Percentiles rank a stretch among this genome's conserved stretches.
These are phyloP conservation scores for Xylariaceae sp. DNA, from an alignment of 2,329 filamentous ascomycete genomes.

Conservation along the genomic window DNA sequence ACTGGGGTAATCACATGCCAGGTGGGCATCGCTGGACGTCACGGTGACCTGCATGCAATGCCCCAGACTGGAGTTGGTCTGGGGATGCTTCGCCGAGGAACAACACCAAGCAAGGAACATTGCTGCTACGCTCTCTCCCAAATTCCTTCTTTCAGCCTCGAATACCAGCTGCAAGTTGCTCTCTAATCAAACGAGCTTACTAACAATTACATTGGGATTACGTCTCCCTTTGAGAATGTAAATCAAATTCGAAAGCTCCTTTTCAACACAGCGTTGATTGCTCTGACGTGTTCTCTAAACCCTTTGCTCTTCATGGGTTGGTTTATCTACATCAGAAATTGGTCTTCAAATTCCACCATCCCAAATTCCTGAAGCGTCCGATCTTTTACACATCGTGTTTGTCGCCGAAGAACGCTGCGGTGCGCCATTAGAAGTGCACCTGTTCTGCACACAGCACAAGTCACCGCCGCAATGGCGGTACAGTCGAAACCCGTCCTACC, in stretches of 20 bases:
- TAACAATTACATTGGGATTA: no score
- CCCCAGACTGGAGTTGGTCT: slow-evolving; percentile 8
- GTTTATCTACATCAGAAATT: slow-evolving; percentile 9
- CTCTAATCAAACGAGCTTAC: no score
- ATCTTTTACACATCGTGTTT: no score
- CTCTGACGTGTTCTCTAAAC: no score
- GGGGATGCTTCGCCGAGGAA: slow-evolving; percentile 25
- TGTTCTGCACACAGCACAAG: no score
- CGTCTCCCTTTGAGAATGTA: no score
- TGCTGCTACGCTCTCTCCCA: slow-evolving; percentile 2
- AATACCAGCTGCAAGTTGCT: no score
- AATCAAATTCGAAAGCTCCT: no score
- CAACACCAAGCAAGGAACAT: not conserved
- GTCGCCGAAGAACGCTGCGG: no score
- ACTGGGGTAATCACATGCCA: slow-evolving; percentile 26
- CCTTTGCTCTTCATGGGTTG: not conserved
- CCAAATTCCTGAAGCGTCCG: not conserved
- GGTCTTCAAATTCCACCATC: not conserved
- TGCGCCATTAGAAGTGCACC: slow-evolving; percentile 16
- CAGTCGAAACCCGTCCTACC: slow-evolving; percentile 66
- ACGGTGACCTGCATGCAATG: slow-evolving; percentile 16
- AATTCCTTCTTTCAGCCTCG: slow-evolving; percentile 6
- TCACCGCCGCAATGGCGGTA: slow-evolving; percentile 58
- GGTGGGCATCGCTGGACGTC: slow-evolving; percentile 17
- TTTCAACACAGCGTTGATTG: no score